Conservation (phyloP, 306 rosid species). For the Prunus davidiana region DNA sequence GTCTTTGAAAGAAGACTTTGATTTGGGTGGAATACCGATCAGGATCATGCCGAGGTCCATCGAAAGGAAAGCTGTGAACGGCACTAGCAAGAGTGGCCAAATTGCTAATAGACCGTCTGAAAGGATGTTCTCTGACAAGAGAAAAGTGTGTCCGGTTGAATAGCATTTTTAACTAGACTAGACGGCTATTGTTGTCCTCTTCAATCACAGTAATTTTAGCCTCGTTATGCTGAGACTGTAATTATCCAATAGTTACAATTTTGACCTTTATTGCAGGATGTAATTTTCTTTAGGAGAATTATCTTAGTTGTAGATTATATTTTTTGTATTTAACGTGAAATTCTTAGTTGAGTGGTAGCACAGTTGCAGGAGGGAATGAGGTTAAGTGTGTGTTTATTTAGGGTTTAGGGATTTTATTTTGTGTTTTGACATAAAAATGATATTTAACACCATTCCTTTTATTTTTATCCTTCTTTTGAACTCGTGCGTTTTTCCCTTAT, state of each 20-base stretch:
- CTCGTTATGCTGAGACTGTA: not conserved
- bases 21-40: conserved; percentile 94
- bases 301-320: not conserved
- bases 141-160: conserved; percentile 15
- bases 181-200: not conserved
- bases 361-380: not conserved
- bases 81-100: conserved; percentile 39
- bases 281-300: not conserved
- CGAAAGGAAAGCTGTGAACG: conserved; percentile 34
- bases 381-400: no score
- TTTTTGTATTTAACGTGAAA: not conserved
- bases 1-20: conserved; percentile 93
- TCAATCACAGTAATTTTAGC: not conserved
- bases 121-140: conserved; percentile 63
- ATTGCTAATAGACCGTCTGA: conserved; percentile 31
- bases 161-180: not conserved
- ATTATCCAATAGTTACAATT: not conserved
- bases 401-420: no score
- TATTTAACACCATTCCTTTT: no score
- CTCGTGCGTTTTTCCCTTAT: no score
- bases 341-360: not conserved
- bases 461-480: no score
- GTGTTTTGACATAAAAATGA: no score
- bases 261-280: not conserved
- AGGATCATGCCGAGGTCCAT: conserved; percentile 74